A percentile compares a stretch with the other conserved stretches of the same genome.
Conservation (phyloP, 768 basidiomycete species). For the Leccinum pellstonianum region DNA sequence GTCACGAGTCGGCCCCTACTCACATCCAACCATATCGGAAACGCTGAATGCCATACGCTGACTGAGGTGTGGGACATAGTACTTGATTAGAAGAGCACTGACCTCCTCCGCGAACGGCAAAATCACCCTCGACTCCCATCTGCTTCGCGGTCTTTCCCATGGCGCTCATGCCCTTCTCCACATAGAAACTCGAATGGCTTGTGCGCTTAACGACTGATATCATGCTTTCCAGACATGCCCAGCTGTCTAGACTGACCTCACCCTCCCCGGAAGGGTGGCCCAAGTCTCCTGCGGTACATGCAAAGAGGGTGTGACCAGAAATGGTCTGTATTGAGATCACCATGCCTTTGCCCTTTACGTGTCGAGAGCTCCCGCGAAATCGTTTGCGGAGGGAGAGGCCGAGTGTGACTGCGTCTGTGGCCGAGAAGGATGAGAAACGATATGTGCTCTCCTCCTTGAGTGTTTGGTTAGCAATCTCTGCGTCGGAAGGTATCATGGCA, state of each 20-base stretch:
- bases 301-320: conserved; percentile 74
- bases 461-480: conserved; percentile 69
- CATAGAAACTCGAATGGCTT: conserved; percentile 82
- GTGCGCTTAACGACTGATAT: conserved; percentile 74
- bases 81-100: conserved; percentile 27
- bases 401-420: conserved; percentile 77
- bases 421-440: conserved; percentile 72
- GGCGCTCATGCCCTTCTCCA: conserved; percentile 83
- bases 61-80: conserved; percentile 1
- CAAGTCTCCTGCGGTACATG: conserved; percentile 82
- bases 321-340: conserved; percentile 79
- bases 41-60: conserved; percentile 46
- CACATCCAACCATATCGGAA: conserved; percentile 85
- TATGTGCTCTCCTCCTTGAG: conserved; percentile 67
- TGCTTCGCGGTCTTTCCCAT: conserved; percentile 77
- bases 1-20: conserved; percentile 7
- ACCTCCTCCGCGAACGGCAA: conserved; percentile 77
- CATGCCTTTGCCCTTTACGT: conserved; percentile 75
- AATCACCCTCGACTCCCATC: conserved; percentile 65
- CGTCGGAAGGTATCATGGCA: conserved; percentile 62
- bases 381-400: conserved; percentile 79
- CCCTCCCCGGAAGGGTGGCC: conserved; percentile 63
- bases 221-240: conserved; percentile 78
- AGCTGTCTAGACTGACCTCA: conserved; percentile 80
- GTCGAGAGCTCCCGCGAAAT: conserved; percentile 71